These are phyloP conservation scores for Dioscorea dumetorum DNA, from an alignment of 106 monocot species.

Conservation along the genomic window DNA sequence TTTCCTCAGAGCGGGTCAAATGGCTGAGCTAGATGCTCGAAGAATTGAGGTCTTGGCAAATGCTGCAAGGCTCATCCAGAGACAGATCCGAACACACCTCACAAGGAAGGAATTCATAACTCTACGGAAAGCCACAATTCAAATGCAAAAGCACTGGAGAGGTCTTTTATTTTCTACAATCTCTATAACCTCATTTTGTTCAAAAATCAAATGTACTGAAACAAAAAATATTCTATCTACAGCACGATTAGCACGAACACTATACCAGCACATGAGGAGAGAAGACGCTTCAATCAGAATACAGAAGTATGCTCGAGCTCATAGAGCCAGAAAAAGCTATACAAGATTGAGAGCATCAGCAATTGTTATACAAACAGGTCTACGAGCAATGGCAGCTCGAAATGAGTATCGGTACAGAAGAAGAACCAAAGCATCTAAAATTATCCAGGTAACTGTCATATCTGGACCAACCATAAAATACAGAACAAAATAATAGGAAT, in stretches of 20 bases:
- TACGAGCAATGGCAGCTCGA: slow-evolving; percentile 85
- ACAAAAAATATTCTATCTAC: not conserved
- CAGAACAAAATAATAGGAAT: too few relatives aligned
- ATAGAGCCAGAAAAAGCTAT: slow-evolving; percentile 42
- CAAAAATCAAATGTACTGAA: not conserved
- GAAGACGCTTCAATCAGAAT: slow-evolving; percentile 78
- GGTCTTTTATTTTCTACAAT: slow-evolving; percentile 27
- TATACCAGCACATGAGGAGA: slow-evolving; percentile 69
- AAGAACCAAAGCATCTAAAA: slow-evolving; percentile 74
- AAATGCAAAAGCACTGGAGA: slow-evolving; percentile 75
- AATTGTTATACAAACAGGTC: slow-evolving; percentile 69
- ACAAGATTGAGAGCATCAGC: slow-evolving; percentile 34
- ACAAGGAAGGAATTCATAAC: slow-evolving; percentile 68
- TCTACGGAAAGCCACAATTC: slow-evolving; percentile 43
- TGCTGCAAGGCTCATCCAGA: slow-evolving; percentile 75
- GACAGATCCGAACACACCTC: slow-evolving; percentile 80
- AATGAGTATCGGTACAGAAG: slow-evolving; percentile 58
- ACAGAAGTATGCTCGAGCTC: slow-evolving; percentile 71
- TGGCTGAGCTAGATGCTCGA: slow-evolving; percentile 97
- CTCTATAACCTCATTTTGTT: not conserved
- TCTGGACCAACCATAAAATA: too few relatives aligned
- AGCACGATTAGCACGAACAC: slow-evolving; percentile 71
- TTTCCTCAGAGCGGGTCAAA: slow-evolving; percentile 98
- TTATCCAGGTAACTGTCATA: slow-evolving; percentile 54
- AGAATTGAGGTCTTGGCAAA: slow-evolving; percentile 87